Conservation (phyloP, 306 rosid species). For the Inga leiocalycina region DNA sequence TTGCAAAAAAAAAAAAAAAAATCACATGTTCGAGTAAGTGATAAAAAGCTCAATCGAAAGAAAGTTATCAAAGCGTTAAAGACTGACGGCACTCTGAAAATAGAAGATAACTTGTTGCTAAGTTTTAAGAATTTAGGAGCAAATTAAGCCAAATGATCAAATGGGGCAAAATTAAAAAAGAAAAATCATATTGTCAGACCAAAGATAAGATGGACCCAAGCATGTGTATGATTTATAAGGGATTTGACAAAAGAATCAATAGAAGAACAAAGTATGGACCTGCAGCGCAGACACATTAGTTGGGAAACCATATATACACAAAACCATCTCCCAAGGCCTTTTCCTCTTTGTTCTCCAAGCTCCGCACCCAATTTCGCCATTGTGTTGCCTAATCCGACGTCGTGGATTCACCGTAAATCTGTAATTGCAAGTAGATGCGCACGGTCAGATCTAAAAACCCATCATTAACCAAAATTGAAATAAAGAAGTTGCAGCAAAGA, state of each 20-base stretch:
- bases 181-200: neutral
- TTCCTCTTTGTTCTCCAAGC: conserved; percentile 82
- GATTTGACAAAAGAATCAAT: neutral
- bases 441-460: neutral
- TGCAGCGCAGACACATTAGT: conserved; percentile 92
- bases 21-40: neutral
- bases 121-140: conserved; percentile 13
- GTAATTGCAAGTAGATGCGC: conserved; percentile 27
- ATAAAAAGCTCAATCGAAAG: neutral
- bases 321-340: conserved; percentile 97
- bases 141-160: neutral
- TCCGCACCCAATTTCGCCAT: conserved; percentile 90
- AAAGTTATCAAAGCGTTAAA: conserved; percentile 10
- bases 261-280: conserved; percentile 44
- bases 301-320: conserved; percentile 93
- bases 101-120: neutral
- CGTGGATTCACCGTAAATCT: conserved; percentile 96
- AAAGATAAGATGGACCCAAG: neutral
- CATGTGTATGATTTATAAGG: neutral
- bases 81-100: neutral
- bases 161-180: neutral
- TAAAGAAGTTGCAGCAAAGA: neutral
- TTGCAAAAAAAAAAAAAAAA: neutral
- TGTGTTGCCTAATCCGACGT: conserved; percentile 92
- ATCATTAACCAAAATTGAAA: neutral